These are phyloP conservation scores for Microbotryomycetes sp. DNA, from an alignment of 1,284 basidiomycete genomes.

Conservation along the genomic window DNA sequence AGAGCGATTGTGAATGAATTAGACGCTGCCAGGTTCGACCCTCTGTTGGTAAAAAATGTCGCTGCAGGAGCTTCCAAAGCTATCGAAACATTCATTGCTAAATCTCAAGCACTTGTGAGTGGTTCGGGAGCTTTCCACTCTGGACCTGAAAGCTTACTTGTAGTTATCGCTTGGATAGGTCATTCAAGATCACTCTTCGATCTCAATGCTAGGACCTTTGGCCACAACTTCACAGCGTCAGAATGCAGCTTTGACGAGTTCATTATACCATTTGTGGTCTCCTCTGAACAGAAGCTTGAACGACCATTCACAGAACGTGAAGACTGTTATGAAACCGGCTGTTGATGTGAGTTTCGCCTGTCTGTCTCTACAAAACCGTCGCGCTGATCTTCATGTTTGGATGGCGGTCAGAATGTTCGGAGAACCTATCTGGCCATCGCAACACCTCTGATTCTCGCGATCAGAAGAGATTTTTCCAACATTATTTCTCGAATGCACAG, in stretches of 20 bases:
- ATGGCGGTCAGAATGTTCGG: slow-evolving; percentile 55
- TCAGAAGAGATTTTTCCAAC: slow-evolving; percentile 68
- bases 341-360: slow-evolving; percentile 52
- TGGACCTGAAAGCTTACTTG: not conserved
- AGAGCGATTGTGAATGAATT: slow-evolving; percentile 79
- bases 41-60: slow-evolving; percentile 68
- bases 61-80: slow-evolving; percentile 63
- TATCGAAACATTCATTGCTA: slow-evolving; percentile 58
- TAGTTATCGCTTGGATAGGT: slow-evolving; percentile 48
- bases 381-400: not conserved
- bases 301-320: slow-evolving; percentile 63
- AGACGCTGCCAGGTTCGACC: slow-evolving; percentile 88
- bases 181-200: slow-evolving; percentile 67
- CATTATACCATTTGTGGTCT: slow-evolving; percentile 66
- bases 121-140: not conserved
- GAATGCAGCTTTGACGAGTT: slow-evolving; percentile 70
- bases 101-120: slow-evolving; percentile 62
- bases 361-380: not conserved
- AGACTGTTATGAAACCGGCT: slow-evolving; percentile 55
- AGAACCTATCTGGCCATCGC: slow-evolving; percentile 57
- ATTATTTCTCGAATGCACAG: slow-evolving; percentile 75
- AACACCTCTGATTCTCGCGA: slow-evolving; percentile 62
- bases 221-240: slow-evolving; percentile 68
- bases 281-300: slow-evolving; percentile 62
- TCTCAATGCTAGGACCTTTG: slow-evolving; percentile 64